Percentiles rank a stretch among this genome's conserved stretches.
These are phyloP conservation scores for Tricholoma furcatifolium DNA, from an alignment of 768 basidiomycete genomes.

Conservation along the genomic window DNA sequence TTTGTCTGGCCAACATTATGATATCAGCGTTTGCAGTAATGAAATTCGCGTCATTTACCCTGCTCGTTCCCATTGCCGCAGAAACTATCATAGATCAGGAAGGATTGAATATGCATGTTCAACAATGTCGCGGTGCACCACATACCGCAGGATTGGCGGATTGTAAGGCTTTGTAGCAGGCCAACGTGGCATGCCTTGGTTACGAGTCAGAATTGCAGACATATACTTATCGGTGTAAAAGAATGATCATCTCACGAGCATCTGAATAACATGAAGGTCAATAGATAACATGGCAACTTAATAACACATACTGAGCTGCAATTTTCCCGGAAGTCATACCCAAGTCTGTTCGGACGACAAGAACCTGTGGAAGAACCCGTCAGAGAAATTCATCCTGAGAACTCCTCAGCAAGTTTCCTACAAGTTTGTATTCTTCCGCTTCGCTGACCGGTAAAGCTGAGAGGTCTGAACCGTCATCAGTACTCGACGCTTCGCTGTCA, in stretches of 20 bases:
- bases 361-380: slow-evolving; percentile 35
- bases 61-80: slow-evolving; percentile 78
- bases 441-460: slow-evolving; percentile 24
- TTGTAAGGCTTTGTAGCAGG: slow-evolving; percentile 76
- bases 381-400: neutral
- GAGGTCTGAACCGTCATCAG: slow-evolving; percentile 12
- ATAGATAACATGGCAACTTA: neutral
- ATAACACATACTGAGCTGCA: slow-evolving; percentile 71
- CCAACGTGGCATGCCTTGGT: slow-evolving; percentile 80
- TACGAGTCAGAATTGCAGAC: neutral
- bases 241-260: slow-evolving; percentile 39
- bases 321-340: slow-evolving; percentile 72
- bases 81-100: slow-evolving; percentile 41
- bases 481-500: slow-evolving; percentile 17
- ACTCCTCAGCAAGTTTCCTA: slow-evolving; percentile 18
- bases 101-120: neutral
- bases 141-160: slow-evolving; percentile 66
- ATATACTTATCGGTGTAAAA: neutral
- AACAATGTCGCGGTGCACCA: neutral
- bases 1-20: slow-evolving; percentile 56
- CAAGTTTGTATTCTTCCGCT: slow-evolving; percentile 61
- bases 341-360: slow-evolving; percentile 65
- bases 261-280: slow-evolving; percentile 23
- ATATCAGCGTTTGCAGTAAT: neutral
- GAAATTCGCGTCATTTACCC: slow-evolving; percentile 44